Base-by-base conservation (phyloP, 2,329 filamentous ascomycete species). In the Diaporthe citrichinensis region DNA sequence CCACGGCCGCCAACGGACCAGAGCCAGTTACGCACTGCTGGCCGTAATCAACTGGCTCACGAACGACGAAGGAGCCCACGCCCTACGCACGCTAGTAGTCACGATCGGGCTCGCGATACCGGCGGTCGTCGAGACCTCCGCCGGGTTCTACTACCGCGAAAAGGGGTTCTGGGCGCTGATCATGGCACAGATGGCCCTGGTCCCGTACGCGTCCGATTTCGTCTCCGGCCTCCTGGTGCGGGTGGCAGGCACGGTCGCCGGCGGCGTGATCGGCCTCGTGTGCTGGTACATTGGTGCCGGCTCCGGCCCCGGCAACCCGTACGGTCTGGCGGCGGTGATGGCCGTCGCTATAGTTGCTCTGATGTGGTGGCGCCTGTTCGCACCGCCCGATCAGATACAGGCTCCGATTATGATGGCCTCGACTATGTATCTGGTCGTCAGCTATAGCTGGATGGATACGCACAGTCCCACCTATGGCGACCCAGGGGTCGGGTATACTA, bases 231-330 rank as follows among this genome's bases (percentile, higher is more conserved):
- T 89, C 8, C 58, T 88, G 0, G 80, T 83, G 0, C 83, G 88
- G 31, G 78, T 80, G 0, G 71, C 84, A 1, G 88, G 86, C 8
- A 89, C 88, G 0, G 76, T 90, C 0, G 75, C 87, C 14, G 88
- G 88, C 0, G 88, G 88, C 20, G 78, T 86, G 0, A 68, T 88
- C 10, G 88, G 86, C 0, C 81, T 89, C 78, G 79, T 86, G 0
- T 84, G 84, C 2, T 90, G 88, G 88, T 90, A 90, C 55, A 86
- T 88, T 25, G 88, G 87, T 0, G 86, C 88, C 2, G 88, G 87
- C 0, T 79, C 79, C 36, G 88, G 88, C 0, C 74, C 79, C 0
- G 88, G 88, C 0, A 90, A 89, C 74, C 84, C 88, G 0, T 90
- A 88, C 31, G 88, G 88, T 0, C 80, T 90, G 65, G 86, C 83